A percentile compares a stretch with the other conserved stretches of the same genome.
These are phyloP conservation scores for Geotrichum cucujoidarum DNA, from an alignment of 1,139 yeast genomes.

Conservation along the genomic window DNA sequence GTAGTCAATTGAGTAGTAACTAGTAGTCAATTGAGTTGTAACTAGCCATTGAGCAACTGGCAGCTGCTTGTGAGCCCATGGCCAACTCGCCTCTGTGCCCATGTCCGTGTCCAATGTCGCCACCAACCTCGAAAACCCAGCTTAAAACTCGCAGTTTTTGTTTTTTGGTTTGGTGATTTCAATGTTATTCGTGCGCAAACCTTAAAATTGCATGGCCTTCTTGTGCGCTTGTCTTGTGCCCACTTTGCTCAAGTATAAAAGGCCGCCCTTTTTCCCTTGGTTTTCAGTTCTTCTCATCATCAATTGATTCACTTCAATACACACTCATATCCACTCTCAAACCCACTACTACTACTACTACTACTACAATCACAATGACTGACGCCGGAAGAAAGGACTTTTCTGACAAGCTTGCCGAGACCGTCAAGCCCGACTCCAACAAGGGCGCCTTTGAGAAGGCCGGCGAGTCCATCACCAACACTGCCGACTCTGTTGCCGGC, in stretches of 20 bases:
- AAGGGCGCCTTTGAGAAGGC: conserved; percentile 61
- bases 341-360: background rate
- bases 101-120: too few relatives aligned
- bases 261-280: background rate
- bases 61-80: too few relatives aligned
- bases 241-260: conserved; percentile 6
- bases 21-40: too few relatives aligned
- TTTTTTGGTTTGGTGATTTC: too few relatives aligned
- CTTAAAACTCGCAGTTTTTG: too few relatives aligned
- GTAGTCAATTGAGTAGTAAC: too few relatives aligned
- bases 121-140: too few relatives aligned
- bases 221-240: too few relatives aligned
- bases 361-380: conserved; percentile 13
- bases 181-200: too few relatives aligned
- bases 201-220: too few relatives aligned
- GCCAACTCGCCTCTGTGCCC: too few relatives aligned
- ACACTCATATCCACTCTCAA: background rate
- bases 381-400: conserved; percentile 66
- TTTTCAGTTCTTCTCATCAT: background rate
- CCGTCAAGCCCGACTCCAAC: conserved; percentile 66
- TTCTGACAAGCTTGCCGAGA: conserved; percentile 61
- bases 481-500: conserved; percentile 59
- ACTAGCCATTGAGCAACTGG: too few relatives aligned
- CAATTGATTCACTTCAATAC: background rate
- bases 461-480: conserved; percentile 65